Percentiles rank a stretch among this genome's conserved stretches.
phyloP scores from a whole-genome alignment of 805 yeast genomes.

The Candida rishiriensis region DNA sequence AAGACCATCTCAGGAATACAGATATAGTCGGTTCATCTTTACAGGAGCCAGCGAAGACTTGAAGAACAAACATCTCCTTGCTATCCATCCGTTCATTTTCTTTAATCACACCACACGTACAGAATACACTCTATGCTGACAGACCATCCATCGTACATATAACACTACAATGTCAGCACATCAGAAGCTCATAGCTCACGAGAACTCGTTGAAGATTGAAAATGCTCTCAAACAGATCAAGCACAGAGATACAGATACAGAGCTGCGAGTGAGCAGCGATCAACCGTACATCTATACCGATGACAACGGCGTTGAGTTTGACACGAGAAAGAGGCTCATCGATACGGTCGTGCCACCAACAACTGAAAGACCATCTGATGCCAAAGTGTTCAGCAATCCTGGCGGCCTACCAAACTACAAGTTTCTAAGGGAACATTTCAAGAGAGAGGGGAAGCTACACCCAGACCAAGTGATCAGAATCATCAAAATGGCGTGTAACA shows the following conservation, averaged over 20 bases:
- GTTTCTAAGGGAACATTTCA: constrained; percentile 69
- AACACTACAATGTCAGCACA: constrained; percentile 5
- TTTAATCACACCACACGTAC: no score
- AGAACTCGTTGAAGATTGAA: constrained; percentile 53
- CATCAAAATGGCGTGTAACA: constrained; percentile 56
- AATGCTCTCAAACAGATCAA: constrained; percentile 62
- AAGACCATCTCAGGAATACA: no score
- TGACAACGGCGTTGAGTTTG: constrained; percentile 53
- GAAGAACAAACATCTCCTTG: no score
- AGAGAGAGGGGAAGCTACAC: constrained; percentile 73
- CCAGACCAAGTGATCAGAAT: constrained; percentile 69
- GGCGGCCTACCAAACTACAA: constrained; percentile 69
- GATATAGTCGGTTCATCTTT: no score
- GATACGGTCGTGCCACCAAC: constrained; percentile 64
- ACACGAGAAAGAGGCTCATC: constrained; percentile 57
- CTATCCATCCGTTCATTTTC: no score
- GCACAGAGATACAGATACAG: constrained; percentile 30
- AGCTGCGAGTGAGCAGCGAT: constrained; percentile 1
- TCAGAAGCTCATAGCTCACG: constrained; percentile 24
- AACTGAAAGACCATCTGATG: constrained; percentile 57
- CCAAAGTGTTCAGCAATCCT: constrained; percentile 53
- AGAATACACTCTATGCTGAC: no score
- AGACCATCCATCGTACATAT: background rate
- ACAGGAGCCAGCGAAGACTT: no score
- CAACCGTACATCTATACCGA: constrained; percentile 43